Conservation (phyloP, 1,139 yeast genomes). For the Candida sanyaensis region DNA sequence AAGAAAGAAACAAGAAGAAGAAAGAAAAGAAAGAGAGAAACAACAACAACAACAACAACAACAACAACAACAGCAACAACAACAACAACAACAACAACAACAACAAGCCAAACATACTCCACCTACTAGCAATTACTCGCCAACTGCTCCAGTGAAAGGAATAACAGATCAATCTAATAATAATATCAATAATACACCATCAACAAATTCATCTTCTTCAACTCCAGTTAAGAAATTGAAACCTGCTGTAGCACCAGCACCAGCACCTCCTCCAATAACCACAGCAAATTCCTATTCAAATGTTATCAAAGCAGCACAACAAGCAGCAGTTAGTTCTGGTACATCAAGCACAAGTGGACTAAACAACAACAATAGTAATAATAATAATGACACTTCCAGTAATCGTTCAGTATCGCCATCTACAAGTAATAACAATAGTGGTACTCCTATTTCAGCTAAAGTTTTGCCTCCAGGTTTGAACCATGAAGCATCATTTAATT, state of each 20-base stretch:
- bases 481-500: conserved; percentile 13
- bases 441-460: conserved; percentile 15
- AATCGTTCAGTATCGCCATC: conserved; percentile 1
- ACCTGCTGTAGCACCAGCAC: conserved; percentile 14
- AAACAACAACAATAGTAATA: not conserved
- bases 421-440: conserved; percentile 6
- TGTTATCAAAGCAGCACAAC: conserved; percentile 23
- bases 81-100: not conserved
- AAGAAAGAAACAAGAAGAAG: conserved; percentile 11
- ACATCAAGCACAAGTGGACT: conserved; percentile 1
- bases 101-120: conserved; percentile 1
- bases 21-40: conserved; percentile 4
- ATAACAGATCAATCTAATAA: conserved; percentile 1
- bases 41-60: conserved; percentile 5
- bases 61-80: conserved; percentile 4
- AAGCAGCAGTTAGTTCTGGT: conserved; percentile 16
- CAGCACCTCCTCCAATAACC: conserved; percentile 23
- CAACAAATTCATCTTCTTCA: conserved; percentile 5
- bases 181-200: not conserved
- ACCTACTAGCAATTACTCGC: conserved; percentile 5
- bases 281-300: conserved; percentile 21
- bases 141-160: conserved; percentile 1
- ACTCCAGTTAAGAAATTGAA: conserved; percentile 13
- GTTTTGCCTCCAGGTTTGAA: conserved; percentile 28
- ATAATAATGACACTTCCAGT: conserved; percentile 2